phyloP scores from a whole-genome alignment of 148 eudicot species.

The Nepenthes gracilis region DNA sequence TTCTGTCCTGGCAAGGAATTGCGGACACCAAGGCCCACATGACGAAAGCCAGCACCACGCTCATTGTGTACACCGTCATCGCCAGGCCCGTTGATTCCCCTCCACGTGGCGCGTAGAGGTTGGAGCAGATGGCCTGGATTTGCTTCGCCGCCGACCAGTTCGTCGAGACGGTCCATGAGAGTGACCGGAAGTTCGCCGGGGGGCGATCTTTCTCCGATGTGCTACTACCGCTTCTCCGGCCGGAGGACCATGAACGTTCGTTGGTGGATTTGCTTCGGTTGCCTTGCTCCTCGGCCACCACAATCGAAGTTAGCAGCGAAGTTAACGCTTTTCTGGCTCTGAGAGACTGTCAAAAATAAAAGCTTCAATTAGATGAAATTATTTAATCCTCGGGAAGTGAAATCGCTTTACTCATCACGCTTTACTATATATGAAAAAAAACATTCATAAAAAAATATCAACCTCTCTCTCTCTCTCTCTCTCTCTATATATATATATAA shows the following conservation, averaged over 20 bases:
- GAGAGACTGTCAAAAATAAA: constrained; percentile 13
- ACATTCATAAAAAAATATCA: too few species aligned
- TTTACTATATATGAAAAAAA: background rate
- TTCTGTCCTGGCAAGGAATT: constrained; percentile 75
- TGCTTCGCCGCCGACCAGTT: constrained; percentile 90
- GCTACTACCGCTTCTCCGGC: constrained; percentile 26
- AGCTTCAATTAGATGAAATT: background rate
- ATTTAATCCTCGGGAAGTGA: background rate
- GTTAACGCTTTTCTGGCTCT: constrained; percentile 61
- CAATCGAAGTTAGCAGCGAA: constrained; percentile 46
- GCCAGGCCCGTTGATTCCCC: constrained; percentile 55
- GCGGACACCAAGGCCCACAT: constrained; percentile 89
- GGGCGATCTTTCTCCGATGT: constrained; percentile 18
- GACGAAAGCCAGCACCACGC: constrained; percentile 49
- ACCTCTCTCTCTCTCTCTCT: too few species aligned
- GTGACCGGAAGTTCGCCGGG: constrained; percentile 41
- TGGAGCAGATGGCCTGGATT: constrained; percentile 66
- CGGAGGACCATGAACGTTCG: constrained; percentile 71
- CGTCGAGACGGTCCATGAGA: constrained; percentile 58
- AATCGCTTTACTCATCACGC: background rate
- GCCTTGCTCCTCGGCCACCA: constrained; percentile 52
- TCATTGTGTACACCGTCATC: constrained; percentile 57
- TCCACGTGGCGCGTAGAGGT: constrained; percentile 65
- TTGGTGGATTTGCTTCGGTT: constrained; percentile 30
- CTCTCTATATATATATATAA: too few species aligned